Evolutionary conservation across 139 green algal genomes (phyloP), one percentile per base, ranked within the genome.

Genomic region (Zygnema circumcarinatum): DNA sequence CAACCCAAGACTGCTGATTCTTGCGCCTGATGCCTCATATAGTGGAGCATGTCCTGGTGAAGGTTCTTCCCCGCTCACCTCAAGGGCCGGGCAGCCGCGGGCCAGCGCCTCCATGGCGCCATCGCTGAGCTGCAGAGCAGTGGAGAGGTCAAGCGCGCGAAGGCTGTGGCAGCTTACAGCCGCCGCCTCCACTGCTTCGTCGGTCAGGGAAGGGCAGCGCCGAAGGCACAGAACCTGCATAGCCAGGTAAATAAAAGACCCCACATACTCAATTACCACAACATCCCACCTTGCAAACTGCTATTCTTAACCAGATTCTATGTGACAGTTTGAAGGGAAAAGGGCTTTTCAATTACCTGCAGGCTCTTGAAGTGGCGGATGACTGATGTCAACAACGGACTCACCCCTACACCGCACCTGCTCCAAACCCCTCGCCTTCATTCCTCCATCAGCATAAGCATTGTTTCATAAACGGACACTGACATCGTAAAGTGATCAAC

Each of bases 191-290:
- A 87, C 31, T 16, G 72, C 68, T 35, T 32, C 29, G 56, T 87
- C 81, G 62, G 32, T 22, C 36, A 87, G 36, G 2, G 2, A 39
- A 20, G 69, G 69, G 69, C 81, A 87, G 2, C 81, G 81, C 7
- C 81, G 81, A 69, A 87, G 36, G 81, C 25, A 47, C 2, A 87
- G n/a, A 35, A 87, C 38, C 79, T 80, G 79, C 35, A 78, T 25
- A 78, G n/a, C n/a, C n/a, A 78, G 7, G 35, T 7, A 41, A 41
- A 20, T 20, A 78, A 3, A 41, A 16, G 69, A 78, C 11, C 16
- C 16, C 7, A 78, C 47, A 62, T 62, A 62, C 7, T 7, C 47
- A 62, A 16, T 62, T 62, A 62, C 16, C 7, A 16, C 7, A 62
- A 16, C 47, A 62, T 7, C 7, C 7, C 47, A 7, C 7, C 16